phyloP scores from a whole-genome alignment of 768 basidiomycete genomes.

The Hygrocybe coccinea region DNA sequence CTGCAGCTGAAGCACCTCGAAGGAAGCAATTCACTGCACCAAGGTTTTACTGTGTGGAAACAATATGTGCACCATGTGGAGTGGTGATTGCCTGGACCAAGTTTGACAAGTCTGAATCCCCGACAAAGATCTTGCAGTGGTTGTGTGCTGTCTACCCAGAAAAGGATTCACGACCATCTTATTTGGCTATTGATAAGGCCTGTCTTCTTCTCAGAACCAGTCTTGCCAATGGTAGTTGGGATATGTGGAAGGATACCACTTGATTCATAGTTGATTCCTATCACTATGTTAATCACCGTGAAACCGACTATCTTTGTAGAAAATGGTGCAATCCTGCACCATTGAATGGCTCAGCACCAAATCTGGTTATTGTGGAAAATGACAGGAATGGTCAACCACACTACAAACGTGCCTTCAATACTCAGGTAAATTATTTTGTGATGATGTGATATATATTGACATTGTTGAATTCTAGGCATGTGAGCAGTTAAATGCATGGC shows the following conservation, averaged over 20 bases:
- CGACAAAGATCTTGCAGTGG: conserved; percentile 16
- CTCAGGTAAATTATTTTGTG: not conserved
- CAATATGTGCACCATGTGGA: conserved; percentile 4
- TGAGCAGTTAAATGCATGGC: conserved; percentile 33
- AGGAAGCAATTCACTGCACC: conserved; percentile 6
- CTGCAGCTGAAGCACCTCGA: conserved; percentile 9
- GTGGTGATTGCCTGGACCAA: conserved; percentile 23
- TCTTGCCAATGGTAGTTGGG: conserved; percentile 7
- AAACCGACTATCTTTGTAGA: not conserved
- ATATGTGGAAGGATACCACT: conserved; percentile 14
- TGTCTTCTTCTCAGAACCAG: conserved; percentile 5
- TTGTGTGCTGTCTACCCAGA: conserved; percentile 19
- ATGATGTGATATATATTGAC: not conserved
- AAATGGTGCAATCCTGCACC: conserved; percentile 19
- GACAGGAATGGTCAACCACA: conserved; percentile 19
- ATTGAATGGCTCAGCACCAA: conserved; percentile 26
- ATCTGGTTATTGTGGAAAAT: conserved; percentile 22
- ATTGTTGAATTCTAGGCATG: conserved; percentile 17
- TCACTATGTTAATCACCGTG: conserved; percentile 10
- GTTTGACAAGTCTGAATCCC: conserved; percentile 27
- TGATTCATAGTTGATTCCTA: conserved; percentile 24
- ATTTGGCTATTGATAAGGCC: conserved; percentile 15
- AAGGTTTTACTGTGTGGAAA: conserved; percentile 9
- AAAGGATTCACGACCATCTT: conserved; percentile 14
- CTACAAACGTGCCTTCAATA: conserved; percentile 13